Percentiles rank a stretch among this genome's conserved stretches.
Evolutionary conservation across 768 basidiomycete species (phyloP).

Genomic region (Mycena haematopus): DNA sequence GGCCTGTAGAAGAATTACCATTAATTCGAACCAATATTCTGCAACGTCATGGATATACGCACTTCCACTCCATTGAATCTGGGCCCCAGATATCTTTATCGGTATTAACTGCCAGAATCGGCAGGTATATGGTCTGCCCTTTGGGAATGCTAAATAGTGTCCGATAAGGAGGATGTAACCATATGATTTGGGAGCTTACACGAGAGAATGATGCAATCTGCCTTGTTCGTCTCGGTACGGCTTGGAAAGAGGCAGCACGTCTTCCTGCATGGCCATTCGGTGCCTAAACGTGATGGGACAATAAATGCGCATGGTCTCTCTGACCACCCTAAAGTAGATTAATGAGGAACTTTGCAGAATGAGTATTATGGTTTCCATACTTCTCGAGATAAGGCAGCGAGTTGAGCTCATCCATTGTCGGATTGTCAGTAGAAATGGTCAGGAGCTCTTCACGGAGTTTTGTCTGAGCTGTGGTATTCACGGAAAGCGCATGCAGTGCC

Average conservation of each 20-base stretch:
- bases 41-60: slow-evolving; percentile 18
- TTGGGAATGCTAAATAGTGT: slow-evolving; percentile 44
- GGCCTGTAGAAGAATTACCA: slow-evolving; percentile 48
- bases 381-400: slow-evolving; percentile 47
- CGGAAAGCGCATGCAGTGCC: slow-evolving; percentile 49
- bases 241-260: slow-evolving; percentile 54
- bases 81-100: slow-evolving; percentile 64
- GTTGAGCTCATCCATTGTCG: slow-evolving; percentile 51
- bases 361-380: background rate
- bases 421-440: slow-evolving; percentile 40
- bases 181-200: slow-evolving; percentile 13
- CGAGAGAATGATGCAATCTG: slow-evolving; percentile 43
- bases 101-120: slow-evolving; percentile 59
- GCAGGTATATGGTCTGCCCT: slow-evolving; percentile 54
- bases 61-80: slow-evolving; percentile 70
- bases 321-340: slow-evolving; percentile 30
- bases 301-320: slow-evolving; percentile 64
- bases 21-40: background rate
- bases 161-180: background rate
- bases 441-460: slow-evolving; percentile 52
- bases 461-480: slow-evolving; percentile 45
- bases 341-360: background rate
- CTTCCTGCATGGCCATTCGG: slow-evolving; percentile 56
- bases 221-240: slow-evolving; percentile 54
- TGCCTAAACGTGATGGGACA: slow-evolving; percentile 53